phyloP scores from a whole-genome alignment of 1,139 yeast species.

The Candida albicans region DNA sequence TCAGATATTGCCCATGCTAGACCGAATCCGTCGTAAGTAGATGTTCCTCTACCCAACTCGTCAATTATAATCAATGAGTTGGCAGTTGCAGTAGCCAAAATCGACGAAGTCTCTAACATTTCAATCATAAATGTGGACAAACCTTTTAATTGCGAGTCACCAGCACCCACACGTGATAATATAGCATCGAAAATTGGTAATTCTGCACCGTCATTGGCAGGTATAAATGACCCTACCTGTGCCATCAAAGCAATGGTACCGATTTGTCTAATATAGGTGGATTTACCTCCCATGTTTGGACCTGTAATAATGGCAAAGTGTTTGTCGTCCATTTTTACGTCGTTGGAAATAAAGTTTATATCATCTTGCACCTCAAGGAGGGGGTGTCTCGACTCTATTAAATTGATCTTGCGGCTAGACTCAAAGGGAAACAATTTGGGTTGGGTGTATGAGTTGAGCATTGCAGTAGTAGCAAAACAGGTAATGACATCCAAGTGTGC shows the following conservation, averaged over 20 bases:
- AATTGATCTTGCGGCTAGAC: slow-evolving; percentile 49
- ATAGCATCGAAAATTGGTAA: slow-evolving; percentile 86
- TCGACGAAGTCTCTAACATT: slow-evolving; percentile 94
- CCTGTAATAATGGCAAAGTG: slow-evolving; percentile 87
- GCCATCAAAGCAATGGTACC: slow-evolving; percentile 90
- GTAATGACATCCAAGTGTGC: slow-evolving; percentile 81
- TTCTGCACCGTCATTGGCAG: slow-evolving; percentile 57
- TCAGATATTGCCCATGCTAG: slow-evolving; percentile 96
- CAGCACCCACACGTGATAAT: slow-evolving; percentile 96
- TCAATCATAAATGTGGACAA: slow-evolving; percentile 98
- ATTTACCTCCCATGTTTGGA: slow-evolving; percentile 98
- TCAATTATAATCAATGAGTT: slow-evolving; percentile 90
- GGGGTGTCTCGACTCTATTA: slow-evolving; percentile 85
- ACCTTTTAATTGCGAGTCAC: slow-evolving; percentile 95
- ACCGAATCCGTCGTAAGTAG: slow-evolving; percentile 97
- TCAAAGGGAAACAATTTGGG: slow-evolving; percentile 57
- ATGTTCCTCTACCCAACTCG: slow-evolving; percentile 94
- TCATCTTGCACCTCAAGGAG: slow-evolving; percentile 92
- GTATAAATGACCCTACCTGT: slow-evolving; percentile 91
- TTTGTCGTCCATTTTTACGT: slow-evolving; percentile 43
- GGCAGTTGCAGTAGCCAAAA: slow-evolving; percentile 78
- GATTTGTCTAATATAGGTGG: slow-evolving; percentile 88
- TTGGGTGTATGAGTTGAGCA: slow-evolving; percentile 70
- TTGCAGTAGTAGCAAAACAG: slow-evolving; percentile 83
- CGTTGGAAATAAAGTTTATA: slow-evolving; percentile 82